Evolutionary conservation across 495 filamentous ascomycete genomes (phyloP).

Genomic region (Neurospora discreta): DNA sequence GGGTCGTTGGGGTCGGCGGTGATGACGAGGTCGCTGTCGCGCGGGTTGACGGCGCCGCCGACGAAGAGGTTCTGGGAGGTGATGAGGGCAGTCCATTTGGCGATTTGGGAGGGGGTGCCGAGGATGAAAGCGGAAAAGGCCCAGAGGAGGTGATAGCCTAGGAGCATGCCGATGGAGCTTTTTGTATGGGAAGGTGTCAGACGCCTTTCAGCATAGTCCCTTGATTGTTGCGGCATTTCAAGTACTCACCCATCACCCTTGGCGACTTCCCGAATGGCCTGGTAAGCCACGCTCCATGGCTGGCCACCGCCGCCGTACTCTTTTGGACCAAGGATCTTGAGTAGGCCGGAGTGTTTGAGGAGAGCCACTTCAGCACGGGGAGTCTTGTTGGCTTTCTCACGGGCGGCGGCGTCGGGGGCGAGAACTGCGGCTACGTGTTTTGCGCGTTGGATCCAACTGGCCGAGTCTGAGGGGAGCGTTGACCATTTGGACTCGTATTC

Average conservation of each 20-base stretch:
- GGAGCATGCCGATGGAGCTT: conserved; percentile 44
- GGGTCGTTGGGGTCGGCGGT: conserved; percentile 33
- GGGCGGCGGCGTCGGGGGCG: conserved; percentile 36
- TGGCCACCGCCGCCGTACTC: conserved; percentile 49
- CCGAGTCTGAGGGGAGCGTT: conserved; percentile 29
- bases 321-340: conserved; percentile 42
- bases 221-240: not conserved
- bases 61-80: conserved; percentile 50
- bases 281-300: conserved; percentile 44
- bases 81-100: conserved; percentile 40
- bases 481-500: conserved; percentile 36
- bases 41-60: conserved; percentile 51
- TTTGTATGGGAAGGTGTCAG: not conserved
- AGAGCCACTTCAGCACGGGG: conserved; percentile 44
- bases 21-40: conserved; percentile 46
- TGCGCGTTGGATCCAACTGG: conserved; percentile 42
- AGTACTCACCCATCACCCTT: conserved; percentile 42
- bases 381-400: conserved; percentile 46
- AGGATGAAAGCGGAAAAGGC: conserved; percentile 45
- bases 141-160: conserved; percentile 54
- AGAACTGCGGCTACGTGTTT: conserved; percentile 43
- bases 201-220: not conserved
- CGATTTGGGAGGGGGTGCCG: conserved; percentile 42
- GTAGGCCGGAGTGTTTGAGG: conserved; percentile 45
- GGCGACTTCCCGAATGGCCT: conserved; percentile 46